Conservation (phyloP, 352 stramenopile species). For the Lagenidium sp. region DNA sequence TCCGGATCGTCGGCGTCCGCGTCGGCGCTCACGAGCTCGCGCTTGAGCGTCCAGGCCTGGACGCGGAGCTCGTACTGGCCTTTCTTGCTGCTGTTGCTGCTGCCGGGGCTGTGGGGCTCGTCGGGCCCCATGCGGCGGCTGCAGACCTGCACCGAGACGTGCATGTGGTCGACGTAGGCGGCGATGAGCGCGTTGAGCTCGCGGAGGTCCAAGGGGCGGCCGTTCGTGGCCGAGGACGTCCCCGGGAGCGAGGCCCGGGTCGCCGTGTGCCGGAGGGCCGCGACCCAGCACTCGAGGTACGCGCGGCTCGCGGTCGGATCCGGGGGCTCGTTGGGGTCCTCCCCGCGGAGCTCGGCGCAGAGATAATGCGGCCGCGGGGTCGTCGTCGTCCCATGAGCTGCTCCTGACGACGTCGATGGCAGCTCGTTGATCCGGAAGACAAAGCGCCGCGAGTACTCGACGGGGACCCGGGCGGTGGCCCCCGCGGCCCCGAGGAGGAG, state of each 20-base stretch:
- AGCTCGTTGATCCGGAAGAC: constrained; percentile 48
- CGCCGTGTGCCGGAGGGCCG: constrained; percentile 18
- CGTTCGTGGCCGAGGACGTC: not conserved
- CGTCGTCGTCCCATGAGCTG: constrained; percentile 6
- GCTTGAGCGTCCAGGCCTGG: constrained; percentile 52
- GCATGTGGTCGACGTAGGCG: constrained; percentile 36
- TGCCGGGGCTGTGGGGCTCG: constrained; percentile 13
- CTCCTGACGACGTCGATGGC: not conserved
- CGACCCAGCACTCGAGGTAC: constrained; percentile 42
- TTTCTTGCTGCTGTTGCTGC: too few species aligned
- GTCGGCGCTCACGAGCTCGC: constrained; percentile 27
- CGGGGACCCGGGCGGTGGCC: constrained; percentile 16
- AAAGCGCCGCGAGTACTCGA: constrained; percentile 56
- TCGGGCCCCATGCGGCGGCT: constrained; percentile 12
- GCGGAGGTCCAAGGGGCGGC: constrained; percentile 19
- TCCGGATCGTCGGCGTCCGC: constrained; percentile 4
- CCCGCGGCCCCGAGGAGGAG: constrained; percentile 13
- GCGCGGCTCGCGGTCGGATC: constrained; percentile 24
- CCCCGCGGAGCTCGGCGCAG: constrained; percentile 27
- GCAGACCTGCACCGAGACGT: constrained; percentile 33
- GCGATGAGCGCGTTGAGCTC: constrained; percentile 33
- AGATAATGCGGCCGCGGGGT: constrained; percentile 33
- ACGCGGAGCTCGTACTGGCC: constrained; percentile 38
- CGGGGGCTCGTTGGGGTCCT: constrained; percentile 4
- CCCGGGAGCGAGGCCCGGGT: not conserved